A percentile compares a stretch with the other conserved stretches of the same genome.
Conservation (phyloP, 257 asterid genomes). For the Nemophila menziesii region DNA sequence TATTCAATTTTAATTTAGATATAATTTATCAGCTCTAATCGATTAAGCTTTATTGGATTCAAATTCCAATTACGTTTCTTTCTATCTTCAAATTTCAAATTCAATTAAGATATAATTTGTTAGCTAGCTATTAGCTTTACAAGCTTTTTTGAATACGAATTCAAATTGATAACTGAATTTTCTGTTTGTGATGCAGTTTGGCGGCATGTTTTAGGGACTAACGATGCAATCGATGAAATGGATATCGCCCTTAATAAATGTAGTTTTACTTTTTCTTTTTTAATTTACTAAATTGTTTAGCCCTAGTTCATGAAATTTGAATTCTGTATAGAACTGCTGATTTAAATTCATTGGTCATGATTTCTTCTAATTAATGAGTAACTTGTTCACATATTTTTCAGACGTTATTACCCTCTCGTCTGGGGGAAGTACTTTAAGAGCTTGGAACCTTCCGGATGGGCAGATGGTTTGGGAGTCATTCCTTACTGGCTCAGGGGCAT, state of each 20-base stretch:
- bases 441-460: slow-evolving; percentile 99
- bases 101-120: background rate
- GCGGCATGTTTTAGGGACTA: slow-evolving; percentile 89
- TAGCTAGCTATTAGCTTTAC: background rate
- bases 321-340: background rate
- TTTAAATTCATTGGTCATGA: background rate
- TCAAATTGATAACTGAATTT: background rate
- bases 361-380: slow-evolving; percentile 1
- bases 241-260: slow-evolving; percentile 87
- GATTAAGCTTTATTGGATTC: too few relatives aligned
- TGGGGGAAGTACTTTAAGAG: slow-evolving; percentile 76
- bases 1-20: too few relatives aligned
- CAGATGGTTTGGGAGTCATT: slow-evolving; percentile 97
- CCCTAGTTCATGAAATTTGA: background rate
- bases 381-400: slow-evolving; percentile 22
- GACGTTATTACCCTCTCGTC: slow-evolving; percentile 84
- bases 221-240: slow-evolving; percentile 59
- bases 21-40: too few relatives aligned
- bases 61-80: too few relatives aligned
- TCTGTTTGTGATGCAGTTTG: slow-evolving; percentile 65
- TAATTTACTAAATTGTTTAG: background rate
- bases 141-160: background rate
- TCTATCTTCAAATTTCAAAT: background rate
- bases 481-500: slow-evolving; percentile 45
- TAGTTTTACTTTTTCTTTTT: slow-evolving; percentile 12